Evolutionary conservation across 805 yeast species (phyloP), one percentile per base, ranked within the genome.

Genomic region (Candida andamanensis): DNA sequence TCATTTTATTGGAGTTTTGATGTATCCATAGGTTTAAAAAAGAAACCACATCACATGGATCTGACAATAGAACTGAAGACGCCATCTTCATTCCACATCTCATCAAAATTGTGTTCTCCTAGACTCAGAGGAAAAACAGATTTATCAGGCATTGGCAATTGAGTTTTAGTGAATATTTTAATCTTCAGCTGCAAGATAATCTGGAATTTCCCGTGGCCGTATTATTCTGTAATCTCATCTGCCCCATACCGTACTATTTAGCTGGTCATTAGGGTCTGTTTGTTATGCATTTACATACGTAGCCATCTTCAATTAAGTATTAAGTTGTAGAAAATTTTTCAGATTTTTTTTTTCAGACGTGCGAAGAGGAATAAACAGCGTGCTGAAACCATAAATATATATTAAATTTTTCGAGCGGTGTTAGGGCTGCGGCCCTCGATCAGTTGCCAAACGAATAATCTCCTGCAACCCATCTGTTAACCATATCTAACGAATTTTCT

Each of bases 391-490:
- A 11, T 8, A 19, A 19, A 19, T 8, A 19, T n/a, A n/a, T n/a
- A n/a, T n/a, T n/a, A n/a, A n/a, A n/a, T n/a, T n/a, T n/a, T n/a
- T n/a, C n/a, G n/a, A n/a, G n/a, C n/a, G n/a, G n/a, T n/a, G n/a
- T n/a, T n/a, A n/a, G n/a, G n/a, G n/a, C n/a, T n/a, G n/a, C n/a
- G n/a, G n/a, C n/a, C n/a, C n/a, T n/a, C n/a, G n/a, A n/a, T n/a
- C n/a, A n/a, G n/a, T n/a, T n/a, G n/a, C n/a, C n/a, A n/a, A n/a
- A n/a, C 8, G 22, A 19, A 45, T 67, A 74, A 53, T 83, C 81
- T 17, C 92, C 95, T 26, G 60, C 44, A 29, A 85, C 60, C 97
- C 97, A 90, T 54, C 81, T 72, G 66, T 85, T 83, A 41, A 89
- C 73, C 87, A 89, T 80, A 35, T 76, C 86, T 41, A 82, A 67